Conservation (phyloP, 345 rosid genomes). For the Microthlaspi erraticum region DNA sequence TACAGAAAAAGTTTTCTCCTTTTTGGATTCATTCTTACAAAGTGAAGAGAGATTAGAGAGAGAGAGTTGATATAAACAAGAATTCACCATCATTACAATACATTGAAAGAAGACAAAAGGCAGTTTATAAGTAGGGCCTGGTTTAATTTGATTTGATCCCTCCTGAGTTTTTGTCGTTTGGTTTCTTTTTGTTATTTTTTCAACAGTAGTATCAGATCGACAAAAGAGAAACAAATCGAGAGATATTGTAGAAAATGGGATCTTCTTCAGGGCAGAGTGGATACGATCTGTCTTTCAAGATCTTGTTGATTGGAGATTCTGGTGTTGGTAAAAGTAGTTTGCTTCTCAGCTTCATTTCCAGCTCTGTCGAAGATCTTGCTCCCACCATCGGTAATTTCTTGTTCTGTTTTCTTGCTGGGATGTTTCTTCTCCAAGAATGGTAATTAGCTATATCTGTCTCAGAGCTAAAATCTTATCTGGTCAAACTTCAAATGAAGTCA, state of each 20-base stretch:
- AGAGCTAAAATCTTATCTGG: slow-evolving; percentile 6
- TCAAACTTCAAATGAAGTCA: slow-evolving; percentile 31
- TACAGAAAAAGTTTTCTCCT: slow-evolving; percentile 21
- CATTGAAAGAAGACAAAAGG: slow-evolving; percentile 10
- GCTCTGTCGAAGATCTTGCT: slow-evolving; percentile 67
- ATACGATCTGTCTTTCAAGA: slow-evolving; percentile 88
- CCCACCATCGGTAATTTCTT: slow-evolving; percentile 76
- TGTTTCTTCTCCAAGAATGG: slow-evolving; percentile 1
- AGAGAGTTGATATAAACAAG: slow-evolving; percentile 17
- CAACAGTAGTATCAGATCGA: slow-evolving; percentile 38
- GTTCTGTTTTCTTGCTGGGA: slow-evolving; percentile 16
- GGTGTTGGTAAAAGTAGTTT: slow-evolving; percentile 95
- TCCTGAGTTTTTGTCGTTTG: slow-evolving; percentile 25
- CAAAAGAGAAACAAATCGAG: slow-evolving; percentile 1
- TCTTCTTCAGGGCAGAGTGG: slow-evolving; percentile 60
- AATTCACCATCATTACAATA: not conserved
- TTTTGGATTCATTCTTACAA: slow-evolving; percentile 22
- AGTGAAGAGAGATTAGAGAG: slow-evolving; percentile 9
- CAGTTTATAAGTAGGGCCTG: slow-evolving; percentile 11
- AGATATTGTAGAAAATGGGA: slow-evolving; percentile 39
- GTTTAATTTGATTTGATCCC: slow-evolving; percentile 47
- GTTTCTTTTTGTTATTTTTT: slow-evolving; percentile 17
- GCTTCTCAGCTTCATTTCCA: slow-evolving; percentile 84
- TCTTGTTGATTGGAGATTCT: slow-evolving; percentile 94
- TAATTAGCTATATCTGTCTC: not conserved